Evolutionary conservation across 225 moss, liverwort and hornwort genomes (phyloP).

Genomic region (Anthoceros angustus): DNA sequence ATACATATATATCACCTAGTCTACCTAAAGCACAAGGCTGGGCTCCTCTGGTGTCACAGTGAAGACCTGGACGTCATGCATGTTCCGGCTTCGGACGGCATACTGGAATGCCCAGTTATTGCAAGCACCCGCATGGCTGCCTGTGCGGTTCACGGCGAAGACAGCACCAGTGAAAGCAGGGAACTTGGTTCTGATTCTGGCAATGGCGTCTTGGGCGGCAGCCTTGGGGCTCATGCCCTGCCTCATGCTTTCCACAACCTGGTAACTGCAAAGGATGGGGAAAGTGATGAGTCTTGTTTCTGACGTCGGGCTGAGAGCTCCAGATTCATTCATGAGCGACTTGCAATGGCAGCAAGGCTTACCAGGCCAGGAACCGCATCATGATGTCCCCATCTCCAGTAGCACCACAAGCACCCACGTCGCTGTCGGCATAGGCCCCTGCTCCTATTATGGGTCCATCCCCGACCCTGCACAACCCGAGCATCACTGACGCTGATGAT

Average conservation of each 20-base stretch:
- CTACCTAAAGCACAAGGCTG: too few species aligned
- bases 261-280: slow-evolving; percentile 41
- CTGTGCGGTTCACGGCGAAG: slow-evolving; percentile 58
- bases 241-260: slow-evolving; percentile 96
- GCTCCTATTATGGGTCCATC: slow-evolving; percentile 88
- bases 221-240: slow-evolving; percentile 58
- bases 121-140: slow-evolving; percentile 75
- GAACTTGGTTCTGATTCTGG: slow-evolving; percentile 65
- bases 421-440: slow-evolving; percentile 81
- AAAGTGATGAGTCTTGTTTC: background rate
- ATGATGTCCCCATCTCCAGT: slow-evolving; percentile 98
- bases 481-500: background rate
- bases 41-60: slow-evolving; percentile 21
- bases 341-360: background rate
- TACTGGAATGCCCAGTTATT: slow-evolving; percentile 85
- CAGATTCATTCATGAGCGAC: background rate
- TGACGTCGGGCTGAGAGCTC: background rate
- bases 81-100: slow-evolving; percentile 43
- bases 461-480: slow-evolving; percentile 46
- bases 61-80: slow-evolving; percentile 36
- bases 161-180: slow-evolving; percentile 69
- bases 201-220: slow-evolving; percentile 66
- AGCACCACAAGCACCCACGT: slow-evolving; percentile 92
- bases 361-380: slow-evolving; percentile 98
- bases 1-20: too few species aligned